Conservation (phyloP, 106 monocot species). For the Narthecium ossifragum region DNA sequence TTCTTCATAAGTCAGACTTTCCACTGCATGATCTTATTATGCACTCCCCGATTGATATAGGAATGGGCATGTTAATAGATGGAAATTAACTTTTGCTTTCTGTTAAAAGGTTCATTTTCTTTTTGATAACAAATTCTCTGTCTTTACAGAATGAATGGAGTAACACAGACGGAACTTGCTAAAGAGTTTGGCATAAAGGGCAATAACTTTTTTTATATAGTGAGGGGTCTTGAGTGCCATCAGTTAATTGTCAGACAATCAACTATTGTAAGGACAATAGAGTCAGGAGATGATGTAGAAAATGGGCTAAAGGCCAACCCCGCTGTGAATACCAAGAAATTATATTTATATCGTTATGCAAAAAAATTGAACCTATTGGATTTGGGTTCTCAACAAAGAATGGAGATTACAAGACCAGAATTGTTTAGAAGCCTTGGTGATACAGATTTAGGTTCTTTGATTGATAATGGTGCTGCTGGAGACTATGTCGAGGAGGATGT, state of each 20-base stretch:
- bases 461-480: constrained; percentile 18
- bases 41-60: no score
- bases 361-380: constrained; percentile 25
- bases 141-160: constrained; percentile 41
- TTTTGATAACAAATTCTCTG: background rate
- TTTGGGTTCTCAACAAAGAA: constrained; percentile 54
- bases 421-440: constrained; percentile 11
- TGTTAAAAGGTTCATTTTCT: no score
- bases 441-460: constrained; percentile 12
- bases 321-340: constrained; percentile 39
- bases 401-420: constrained; percentile 52
- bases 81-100: no score
- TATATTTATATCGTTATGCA: constrained; percentile 53
- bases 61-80: no score
- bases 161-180: constrained; percentile 53
- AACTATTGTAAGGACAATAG: constrained; percentile 46
- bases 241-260: constrained; percentile 52
- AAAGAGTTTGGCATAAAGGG: constrained; percentile 54
- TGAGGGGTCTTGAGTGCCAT: constrained; percentile 45
- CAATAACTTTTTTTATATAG: constrained; percentile 57
- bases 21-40: no score
- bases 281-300: constrained; percentile 19
- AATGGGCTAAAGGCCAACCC: constrained; percentile 18
- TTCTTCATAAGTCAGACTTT: no score
- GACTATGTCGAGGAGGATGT: constrained; percentile 40